A percentile compares a stretch with the other conserved stretches of the same genome.
These are phyloP conservation scores for Logfia minima DNA, from an alignment of 129 eudicot genomes.

Conservation along the genomic window DNA sequence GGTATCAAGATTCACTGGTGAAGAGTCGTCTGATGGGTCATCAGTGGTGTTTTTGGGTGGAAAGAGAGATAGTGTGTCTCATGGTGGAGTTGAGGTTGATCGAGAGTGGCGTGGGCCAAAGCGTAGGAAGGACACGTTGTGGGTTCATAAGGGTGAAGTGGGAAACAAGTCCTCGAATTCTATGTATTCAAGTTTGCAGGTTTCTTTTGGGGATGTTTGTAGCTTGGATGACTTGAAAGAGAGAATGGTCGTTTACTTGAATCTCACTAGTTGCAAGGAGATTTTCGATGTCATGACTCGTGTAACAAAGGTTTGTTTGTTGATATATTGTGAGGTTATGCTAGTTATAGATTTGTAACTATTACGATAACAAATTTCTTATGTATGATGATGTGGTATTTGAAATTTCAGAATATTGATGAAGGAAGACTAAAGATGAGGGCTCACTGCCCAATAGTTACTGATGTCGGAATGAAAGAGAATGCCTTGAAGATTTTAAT, in stretches of 20 bases:
- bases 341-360: neutral
- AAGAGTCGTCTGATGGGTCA: constrained; percentile 29
- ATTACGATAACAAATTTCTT: neutral
- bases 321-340: constrained; percentile 3
- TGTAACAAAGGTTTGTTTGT: constrained; percentile 70
- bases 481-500: constrained; percentile 65
- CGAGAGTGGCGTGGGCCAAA: constrained; percentile 81
- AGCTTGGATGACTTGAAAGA: constrained; percentile 87
- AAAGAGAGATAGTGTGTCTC: constrained; percentile 58
- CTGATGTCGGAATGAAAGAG: constrained; percentile 95
- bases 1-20: constrained; percentile 43
- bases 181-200: constrained; percentile 40
- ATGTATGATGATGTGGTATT: neutral
- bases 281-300: constrained; percentile 65
- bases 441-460: constrained; percentile 80
- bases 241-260: constrained; percentile 79
- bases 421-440: constrained; percentile 91
- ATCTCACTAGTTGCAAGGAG: constrained; percentile 57
- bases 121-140: constrained; percentile 52
- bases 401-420: constrained; percentile 65
- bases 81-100: constrained; percentile 51
- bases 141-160: constrained; percentile 38
- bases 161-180: constrained; percentile 37
- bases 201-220: constrained; percentile 70
- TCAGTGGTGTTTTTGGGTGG: constrained; percentile 40